phyloP scores from a whole-genome alignment of 192 early-diverging fungal genomes.

The Podila clonocystis region DNA sequence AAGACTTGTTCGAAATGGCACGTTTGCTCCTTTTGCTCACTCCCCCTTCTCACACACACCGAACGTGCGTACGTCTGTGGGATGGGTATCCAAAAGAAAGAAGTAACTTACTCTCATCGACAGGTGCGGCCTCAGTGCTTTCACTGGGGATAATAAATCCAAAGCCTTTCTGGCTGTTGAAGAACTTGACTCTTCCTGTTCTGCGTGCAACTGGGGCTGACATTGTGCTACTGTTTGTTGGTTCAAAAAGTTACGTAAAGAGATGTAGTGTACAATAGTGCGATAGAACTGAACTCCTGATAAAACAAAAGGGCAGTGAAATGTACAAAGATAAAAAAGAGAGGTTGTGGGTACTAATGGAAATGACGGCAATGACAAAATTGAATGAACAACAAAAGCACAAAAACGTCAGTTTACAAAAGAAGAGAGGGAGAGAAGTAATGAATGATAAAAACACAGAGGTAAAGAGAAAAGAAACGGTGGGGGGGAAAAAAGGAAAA shows the following conservation, averaged over 20 bases:
- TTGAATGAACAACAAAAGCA: not conserved
- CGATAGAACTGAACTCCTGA: not conserved
- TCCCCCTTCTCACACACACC: constrained; percentile 1
- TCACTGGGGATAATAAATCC: constrained; percentile 87
- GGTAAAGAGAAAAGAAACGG: not conserved
- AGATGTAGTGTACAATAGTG: not conserved
- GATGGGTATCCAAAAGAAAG: not conserved
- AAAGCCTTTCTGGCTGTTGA: constrained; percentile 88
- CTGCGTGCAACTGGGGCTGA: constrained; percentile 47
- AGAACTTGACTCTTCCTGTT: constrained; percentile 84
- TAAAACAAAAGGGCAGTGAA: constrained; percentile 14
- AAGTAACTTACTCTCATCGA: constrained; percentile 76
- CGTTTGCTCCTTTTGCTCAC: not conserved
- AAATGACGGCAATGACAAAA: not conserved
- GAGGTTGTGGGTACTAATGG: not conserved
- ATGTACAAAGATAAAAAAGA: not conserved
- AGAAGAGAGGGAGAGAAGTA: constrained; percentile 1
- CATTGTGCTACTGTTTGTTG: constrained; percentile 23
- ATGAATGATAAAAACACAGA: not conserved
- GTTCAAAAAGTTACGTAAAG: constrained; percentile 1
- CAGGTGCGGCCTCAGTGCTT: constrained; percentile 58
- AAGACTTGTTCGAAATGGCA: not conserved
- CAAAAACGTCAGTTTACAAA: not conserved
- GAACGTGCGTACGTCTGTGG: no score
- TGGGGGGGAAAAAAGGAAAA: not conserved